phyloP scores from a whole-genome alignment of 1,284 basidiomycete species.

The Anthracocystis walkeri region DNA sequence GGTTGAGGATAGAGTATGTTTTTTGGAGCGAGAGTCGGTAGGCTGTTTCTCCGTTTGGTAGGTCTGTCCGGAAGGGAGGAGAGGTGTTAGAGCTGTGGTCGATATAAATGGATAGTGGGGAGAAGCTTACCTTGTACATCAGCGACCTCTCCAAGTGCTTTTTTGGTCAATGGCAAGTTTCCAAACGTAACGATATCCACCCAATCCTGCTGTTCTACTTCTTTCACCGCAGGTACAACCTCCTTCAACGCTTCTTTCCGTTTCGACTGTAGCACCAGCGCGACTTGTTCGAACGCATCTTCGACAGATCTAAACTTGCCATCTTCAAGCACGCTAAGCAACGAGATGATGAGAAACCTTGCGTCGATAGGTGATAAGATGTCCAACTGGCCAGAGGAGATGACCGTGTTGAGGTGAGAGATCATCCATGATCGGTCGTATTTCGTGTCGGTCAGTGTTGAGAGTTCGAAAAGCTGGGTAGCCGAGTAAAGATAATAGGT shows the following conservation, averaged over 20 bases:
- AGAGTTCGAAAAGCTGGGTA: conserved; percentile 20
- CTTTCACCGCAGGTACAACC: conserved; percentile 11
- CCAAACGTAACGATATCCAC: conserved; percentile 35
- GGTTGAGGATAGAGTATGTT: conserved; percentile 25
- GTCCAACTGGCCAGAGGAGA: conserved; percentile 34
- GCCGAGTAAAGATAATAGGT: conserved; percentile 33
- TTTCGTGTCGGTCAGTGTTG: conserved; percentile 25
- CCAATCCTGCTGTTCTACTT: conserved; percentile 31
- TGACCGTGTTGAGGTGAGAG: conserved; percentile 21
- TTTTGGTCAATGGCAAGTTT: conserved; percentile 7
- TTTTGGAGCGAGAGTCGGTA: conserved; percentile 36
- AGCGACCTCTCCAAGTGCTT: conserved; percentile 22
- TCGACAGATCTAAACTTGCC: conserved; percentile 31
- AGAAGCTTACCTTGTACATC: conserved; percentile 40
- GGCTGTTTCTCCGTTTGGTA: conserved; percentile 34
- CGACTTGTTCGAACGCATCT: conserved; percentile 41
- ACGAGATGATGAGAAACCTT: conserved; percentile 27
- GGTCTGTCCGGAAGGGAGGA: conserved; percentile 13
- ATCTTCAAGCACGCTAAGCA: conserved; percentile 17
- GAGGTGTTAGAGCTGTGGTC: neutral
- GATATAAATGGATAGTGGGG: neutral
- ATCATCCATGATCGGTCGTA: conserved; percentile 45
- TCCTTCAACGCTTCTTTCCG: conserved; percentile 17
- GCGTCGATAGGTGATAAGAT: conserved; percentile 27
- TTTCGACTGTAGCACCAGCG: conserved; percentile 7